These are phyloP conservation scores for Debaryomyces udenii DNA, from an alignment of 1,139 yeast genomes.

Conservation along the genomic window DNA sequence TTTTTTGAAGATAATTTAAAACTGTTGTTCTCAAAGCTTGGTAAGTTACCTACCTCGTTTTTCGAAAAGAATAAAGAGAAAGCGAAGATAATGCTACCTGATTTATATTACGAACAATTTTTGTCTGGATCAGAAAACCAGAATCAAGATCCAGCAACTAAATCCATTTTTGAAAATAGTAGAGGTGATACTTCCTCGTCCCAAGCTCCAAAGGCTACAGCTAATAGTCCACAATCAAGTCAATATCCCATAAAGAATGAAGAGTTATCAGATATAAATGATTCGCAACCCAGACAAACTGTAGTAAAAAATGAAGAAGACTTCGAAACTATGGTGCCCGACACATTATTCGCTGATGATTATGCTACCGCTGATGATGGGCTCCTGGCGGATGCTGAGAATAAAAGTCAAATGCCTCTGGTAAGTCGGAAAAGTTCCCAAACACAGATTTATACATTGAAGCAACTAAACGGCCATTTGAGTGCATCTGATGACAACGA, in stretches of 20 bases:
- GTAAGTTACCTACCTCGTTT: conserved; percentile 1
- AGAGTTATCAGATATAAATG: neutral
- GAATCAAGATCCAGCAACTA: neutral
- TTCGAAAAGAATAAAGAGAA: conserved; percentile 2
- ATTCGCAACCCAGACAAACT: conserved; percentile 6
- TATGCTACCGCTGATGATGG: conserved; percentile 12
- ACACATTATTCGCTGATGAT: conserved; percentile 19
- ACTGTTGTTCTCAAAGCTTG: neutral
- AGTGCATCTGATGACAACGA: conserved; percentile 15
- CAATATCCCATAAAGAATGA: neutral
- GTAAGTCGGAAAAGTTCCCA: neutral
- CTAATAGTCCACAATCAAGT: neutral
- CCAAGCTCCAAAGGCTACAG: neutral
- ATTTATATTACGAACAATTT: neutral
- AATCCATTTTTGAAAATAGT: neutral
- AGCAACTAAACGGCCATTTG: conserved; percentile 7
- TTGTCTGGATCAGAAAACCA: neutral
- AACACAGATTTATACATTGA: conserved; percentile 3
- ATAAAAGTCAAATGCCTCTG: neutral
- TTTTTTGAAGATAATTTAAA: conserved; percentile 2
- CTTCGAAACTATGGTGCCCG: conserved; percentile 19
- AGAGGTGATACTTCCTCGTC: neutral
- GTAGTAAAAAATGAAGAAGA: conserved; percentile 8
- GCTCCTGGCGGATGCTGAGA: neutral
- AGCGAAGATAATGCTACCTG: conserved; percentile 1